Percentiles rank a stretch among this genome's conserved stretches.
phyloP scores from a whole-genome alignment of 139 green algal genomes.

The Tetraselmis striata region DNA sequence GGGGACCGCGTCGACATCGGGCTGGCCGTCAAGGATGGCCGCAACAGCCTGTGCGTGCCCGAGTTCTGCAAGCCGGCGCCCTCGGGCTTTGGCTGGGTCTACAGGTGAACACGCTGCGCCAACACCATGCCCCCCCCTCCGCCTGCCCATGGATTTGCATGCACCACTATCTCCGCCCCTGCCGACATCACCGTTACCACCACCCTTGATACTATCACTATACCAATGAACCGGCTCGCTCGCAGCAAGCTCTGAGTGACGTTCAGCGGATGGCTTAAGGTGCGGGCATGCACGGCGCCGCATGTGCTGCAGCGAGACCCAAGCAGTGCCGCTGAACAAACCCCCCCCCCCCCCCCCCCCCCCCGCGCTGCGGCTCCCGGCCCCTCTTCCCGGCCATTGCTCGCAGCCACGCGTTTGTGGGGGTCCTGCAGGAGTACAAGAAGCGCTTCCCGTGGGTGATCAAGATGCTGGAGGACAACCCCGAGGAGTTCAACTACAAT shows the following conservation, averaged over 20 bases:
- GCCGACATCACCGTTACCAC: too few species aligned
- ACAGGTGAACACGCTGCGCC: background rate
- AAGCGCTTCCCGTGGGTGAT: background rate
- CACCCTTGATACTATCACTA: too few species aligned
- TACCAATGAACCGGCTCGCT: too few species aligned
- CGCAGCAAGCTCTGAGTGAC: too few species aligned
- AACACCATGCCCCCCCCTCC: background rate
- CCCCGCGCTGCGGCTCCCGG: background rate
- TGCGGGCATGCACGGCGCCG: too few species aligned
- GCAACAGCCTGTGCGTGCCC: constrained; percentile 66
- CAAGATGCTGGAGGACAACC: background rate
- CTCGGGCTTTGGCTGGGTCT: constrained; percentile 2
- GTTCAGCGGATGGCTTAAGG: too few species aligned
- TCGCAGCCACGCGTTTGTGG: constrained; percentile 37
- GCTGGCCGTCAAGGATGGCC: constrained; percentile 64
- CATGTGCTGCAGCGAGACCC: too few species aligned
- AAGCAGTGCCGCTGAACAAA: too few species aligned
- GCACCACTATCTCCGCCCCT: too few species aligned
- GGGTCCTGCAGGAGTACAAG: constrained; percentile 59
- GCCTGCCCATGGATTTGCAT: too few species aligned
- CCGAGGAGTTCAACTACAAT: background rate
- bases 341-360: too few species aligned
- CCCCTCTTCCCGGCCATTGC: background rate
- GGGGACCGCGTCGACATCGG: constrained; percentile 68
- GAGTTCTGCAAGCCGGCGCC: constrained; percentile 16